A percentile compares a stretch with the other conserved stretches of the same genome.
Conservation (phyloP, 345 rosid genomes). For the Brassica cretica region DNA sequence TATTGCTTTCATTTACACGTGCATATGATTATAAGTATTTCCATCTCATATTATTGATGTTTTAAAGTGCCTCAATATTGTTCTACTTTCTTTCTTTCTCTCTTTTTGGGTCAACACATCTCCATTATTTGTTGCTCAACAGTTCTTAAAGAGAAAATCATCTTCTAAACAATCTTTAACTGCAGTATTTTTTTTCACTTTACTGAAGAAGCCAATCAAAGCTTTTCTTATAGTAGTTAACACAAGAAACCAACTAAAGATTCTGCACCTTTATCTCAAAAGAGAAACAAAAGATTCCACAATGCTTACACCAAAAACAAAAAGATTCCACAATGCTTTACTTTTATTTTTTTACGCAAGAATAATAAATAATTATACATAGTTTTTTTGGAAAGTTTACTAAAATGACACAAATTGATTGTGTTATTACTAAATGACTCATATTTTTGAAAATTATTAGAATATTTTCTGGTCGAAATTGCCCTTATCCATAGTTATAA, state of each 20-base stretch:
- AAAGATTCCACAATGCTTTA: conserved; percentile 5
- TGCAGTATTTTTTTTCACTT: background rate
- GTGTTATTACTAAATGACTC: too few species aligned
- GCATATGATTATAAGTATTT: background rate
- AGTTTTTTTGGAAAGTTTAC: too few species aligned
- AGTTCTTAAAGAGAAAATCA: background rate
- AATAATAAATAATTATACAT: background rate
- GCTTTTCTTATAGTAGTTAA: background rate
- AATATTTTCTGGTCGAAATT: too few species aligned
- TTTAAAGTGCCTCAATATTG: background rate
- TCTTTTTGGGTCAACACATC: background rate
- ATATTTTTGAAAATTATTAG: too few species aligned
- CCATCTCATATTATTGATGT: background rate
- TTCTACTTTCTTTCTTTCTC: background rate
- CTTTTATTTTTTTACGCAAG: background rate
- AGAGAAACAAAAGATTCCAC: background rate
- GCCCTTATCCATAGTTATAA: too few species aligned
- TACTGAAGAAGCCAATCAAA: background rate
- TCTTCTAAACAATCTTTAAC: background rate
- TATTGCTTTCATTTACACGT: background rate
- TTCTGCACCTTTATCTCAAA: background rate
- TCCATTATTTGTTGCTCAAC: background rate
- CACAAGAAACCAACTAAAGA: conserved; percentile 1
- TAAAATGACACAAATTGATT: too few species aligned
- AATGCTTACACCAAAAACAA: too few species aligned